These are phyloP conservation scores for Yarrowia sp. DNA, from an alignment of 805 yeast genomes.

Conservation along the genomic window DNA sequence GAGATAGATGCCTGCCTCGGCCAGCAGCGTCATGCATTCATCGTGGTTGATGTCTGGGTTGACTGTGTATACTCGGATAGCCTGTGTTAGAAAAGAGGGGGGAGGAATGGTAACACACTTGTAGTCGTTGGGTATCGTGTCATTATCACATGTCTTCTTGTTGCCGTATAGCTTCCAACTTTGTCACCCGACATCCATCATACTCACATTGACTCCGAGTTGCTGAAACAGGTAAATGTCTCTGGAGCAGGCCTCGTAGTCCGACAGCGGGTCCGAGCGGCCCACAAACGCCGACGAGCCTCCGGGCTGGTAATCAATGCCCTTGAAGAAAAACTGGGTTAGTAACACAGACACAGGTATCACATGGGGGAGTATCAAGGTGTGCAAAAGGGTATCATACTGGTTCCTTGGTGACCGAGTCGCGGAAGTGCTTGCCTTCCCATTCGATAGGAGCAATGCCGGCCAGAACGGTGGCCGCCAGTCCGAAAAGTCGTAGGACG, in stretches of 20 bases:
- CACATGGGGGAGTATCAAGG: not conserved
- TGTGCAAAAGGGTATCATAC: constrained; percentile 16
- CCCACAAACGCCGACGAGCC: constrained; percentile 73
- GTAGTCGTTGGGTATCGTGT: too few species aligned
- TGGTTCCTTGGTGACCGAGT: constrained; percentile 37
- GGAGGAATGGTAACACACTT: too few species aligned
- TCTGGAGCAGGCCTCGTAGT: constrained; percentile 69
- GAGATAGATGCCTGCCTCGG: constrained; percentile 89
- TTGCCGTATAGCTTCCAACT: too few species aligned
- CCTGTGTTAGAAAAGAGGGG: constrained; percentile 42
- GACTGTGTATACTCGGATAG: constrained; percentile 85
- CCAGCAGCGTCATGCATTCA: constrained; percentile 75
- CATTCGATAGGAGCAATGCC: constrained; percentile 37
- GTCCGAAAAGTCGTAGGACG: constrained; percentile 23
- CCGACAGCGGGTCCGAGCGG: constrained; percentile 78
- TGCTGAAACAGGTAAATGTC: constrained; percentile 71
- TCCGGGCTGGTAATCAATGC: constrained; percentile 95
- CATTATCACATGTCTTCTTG: too few species aligned
- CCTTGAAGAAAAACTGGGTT: constrained; percentile 49
- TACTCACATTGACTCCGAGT: constrained; percentile 64
- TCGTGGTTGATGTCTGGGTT: constrained; percentile 77
- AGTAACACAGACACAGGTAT: constrained; percentile 28
- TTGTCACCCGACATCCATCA: not conserved
- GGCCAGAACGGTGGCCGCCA: constrained; percentile 27
- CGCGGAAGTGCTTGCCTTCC: constrained; percentile 35